phyloP scores from a whole-genome alignment of 2,329 filamentous ascomycete species.

The Hypoxylon sp. region DNA sequence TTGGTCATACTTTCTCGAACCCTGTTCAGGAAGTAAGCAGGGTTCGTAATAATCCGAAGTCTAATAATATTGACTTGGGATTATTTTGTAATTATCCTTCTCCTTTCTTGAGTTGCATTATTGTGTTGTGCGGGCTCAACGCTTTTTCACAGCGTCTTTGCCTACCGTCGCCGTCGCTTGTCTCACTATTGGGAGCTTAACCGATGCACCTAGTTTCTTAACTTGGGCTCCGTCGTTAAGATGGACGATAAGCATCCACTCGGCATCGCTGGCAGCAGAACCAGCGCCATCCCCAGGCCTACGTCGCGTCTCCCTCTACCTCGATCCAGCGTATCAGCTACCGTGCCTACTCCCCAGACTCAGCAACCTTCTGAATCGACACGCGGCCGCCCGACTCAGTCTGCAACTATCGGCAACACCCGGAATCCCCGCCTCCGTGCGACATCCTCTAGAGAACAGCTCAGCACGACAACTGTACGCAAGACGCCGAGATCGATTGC shows the following conservation, averaged over 20 bases:
- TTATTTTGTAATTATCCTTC: slow-evolving; percentile 17
- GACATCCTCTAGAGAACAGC: slow-evolving; percentile 50
- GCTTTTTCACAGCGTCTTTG: slow-evolving; percentile 22
- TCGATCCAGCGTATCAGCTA: slow-evolving; percentile 47
- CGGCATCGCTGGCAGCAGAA: slow-evolving; percentile 38
- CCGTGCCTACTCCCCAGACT: slow-evolving; percentile 15
- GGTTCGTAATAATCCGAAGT: slow-evolving; percentile 39
- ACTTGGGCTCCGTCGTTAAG: slow-evolving; percentile 27
- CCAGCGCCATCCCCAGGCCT: slow-evolving; percentile 52
- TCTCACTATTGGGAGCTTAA: slow-evolving; percentile 11
- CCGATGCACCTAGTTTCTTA: slow-evolving; percentile 25
- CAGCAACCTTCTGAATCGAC: slow-evolving; percentile 38
- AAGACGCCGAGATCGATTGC: slow-evolving; percentile 46
- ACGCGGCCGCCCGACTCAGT: slow-evolving; percentile 41
- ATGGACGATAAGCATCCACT: slow-evolving; percentile 51
- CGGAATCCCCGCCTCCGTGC: slow-evolving; percentile 49
- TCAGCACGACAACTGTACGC: slow-evolving; percentile 45
- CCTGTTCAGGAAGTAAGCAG: slow-evolving; percentile 20
- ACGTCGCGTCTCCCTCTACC: slow-evolving; percentile 54
- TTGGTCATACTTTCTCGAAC: slow-evolving; percentile 31
- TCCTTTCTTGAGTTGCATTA: slow-evolving; percentile 20
- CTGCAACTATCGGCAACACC: slow-evolving; percentile 34
- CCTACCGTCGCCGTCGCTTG: slow-evolving; percentile 17
- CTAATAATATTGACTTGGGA: slow-evolving; percentile 40
- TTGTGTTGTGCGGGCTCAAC: slow-evolving; percentile 16